phyloP scores from a whole-genome alignment of 331 rosid genomes.

The Arachis monticola region DNA sequence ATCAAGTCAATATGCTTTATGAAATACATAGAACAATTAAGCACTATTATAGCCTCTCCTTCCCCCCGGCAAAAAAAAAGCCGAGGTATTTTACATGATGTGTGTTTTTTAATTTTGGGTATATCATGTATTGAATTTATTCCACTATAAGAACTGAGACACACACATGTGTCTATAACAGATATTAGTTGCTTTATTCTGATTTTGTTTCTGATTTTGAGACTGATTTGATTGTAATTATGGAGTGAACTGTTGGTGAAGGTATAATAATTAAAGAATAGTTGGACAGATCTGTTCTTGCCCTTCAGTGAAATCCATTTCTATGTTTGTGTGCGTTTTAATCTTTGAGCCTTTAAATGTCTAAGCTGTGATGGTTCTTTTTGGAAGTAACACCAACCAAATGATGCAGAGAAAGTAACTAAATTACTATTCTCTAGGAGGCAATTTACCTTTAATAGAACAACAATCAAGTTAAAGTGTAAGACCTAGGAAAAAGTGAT shows the following conservation, averaged over 20 bases:
- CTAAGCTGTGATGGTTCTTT: no score
- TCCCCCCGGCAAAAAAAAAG: background rate
- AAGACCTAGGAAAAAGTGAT: no score
- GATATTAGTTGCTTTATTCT: conserved; percentile 26
- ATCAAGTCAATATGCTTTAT: conserved; percentile 16
- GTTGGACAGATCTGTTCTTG: conserved; percentile 27
- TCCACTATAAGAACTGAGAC: background rate
- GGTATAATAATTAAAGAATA: conserved; percentile 16
- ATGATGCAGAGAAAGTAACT: no score
- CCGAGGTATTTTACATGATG: conserved; percentile 68
- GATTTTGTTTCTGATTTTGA: conserved; percentile 22
- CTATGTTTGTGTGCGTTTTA: background rate
- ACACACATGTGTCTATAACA: background rate
- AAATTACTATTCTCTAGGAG: no score
- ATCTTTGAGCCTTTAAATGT: no score
- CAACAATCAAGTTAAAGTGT: no score
- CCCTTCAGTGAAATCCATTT: conserved; percentile 1
- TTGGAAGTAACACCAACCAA: no score
- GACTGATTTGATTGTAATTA: conserved; percentile 27
- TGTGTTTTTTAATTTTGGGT: no score
- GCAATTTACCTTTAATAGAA: no score
- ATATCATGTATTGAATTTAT: background rate
- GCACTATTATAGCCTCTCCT: background rate
- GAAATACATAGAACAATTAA: background rate
- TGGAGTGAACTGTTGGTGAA: conserved; percentile 24